Evolutionary conservation across 1,284 basidiomycete species (phyloP), one percentile per base, ranked within the genome.

Genomic region (Ganoderma leucocontextum): DNA sequence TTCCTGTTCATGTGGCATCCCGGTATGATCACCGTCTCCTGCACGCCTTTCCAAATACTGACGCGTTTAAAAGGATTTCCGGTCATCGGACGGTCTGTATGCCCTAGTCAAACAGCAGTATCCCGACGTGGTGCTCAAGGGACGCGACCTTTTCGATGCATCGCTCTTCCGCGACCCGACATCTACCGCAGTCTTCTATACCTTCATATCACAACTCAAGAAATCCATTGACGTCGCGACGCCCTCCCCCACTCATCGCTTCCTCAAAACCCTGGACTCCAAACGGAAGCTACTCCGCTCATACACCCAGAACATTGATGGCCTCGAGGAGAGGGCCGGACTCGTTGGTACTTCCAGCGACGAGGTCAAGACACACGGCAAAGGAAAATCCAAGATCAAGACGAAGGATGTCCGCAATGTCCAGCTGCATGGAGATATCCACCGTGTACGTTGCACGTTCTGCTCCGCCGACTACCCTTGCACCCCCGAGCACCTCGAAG

Each of bases 251-350:
- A 98, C 97, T 4, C 97, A 98, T 79, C 86, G 87, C 68, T 97
- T 98, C 80, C 90, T 98, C 69, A 92, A 92, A 75, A 91, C 89
- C 7, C 87, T 98, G 0, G 93, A 97, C 73, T 79, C 85, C 12
- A 95, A 95, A 80, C 93, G 93, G 64, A 95, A 93, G 76, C 83
- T 99, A 0, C 81, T 97, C 38, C 89, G 96, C 63, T 94, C 91
- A 3, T 98, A 98, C 79, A 98, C 97, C 0, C 96, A 98, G 80
- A 98, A 98, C 77, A 96, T 98, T 62, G 97, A 98, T 80, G 96
- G 95, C 7, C 83, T 98, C 25, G 97, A 98, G 79, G 91, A 92
- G 74, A 86, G 87, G 65, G 89, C 89, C 1, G 97, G 96, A 0
- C 85, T 98, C 8, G 78, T 87, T 42, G 85, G 91, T 52, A 89